These are phyloP conservation scores for Globisporangium okanoganense DNA, from an alignment of 352 stramenopile species.

Conservation along the genomic window DNA sequence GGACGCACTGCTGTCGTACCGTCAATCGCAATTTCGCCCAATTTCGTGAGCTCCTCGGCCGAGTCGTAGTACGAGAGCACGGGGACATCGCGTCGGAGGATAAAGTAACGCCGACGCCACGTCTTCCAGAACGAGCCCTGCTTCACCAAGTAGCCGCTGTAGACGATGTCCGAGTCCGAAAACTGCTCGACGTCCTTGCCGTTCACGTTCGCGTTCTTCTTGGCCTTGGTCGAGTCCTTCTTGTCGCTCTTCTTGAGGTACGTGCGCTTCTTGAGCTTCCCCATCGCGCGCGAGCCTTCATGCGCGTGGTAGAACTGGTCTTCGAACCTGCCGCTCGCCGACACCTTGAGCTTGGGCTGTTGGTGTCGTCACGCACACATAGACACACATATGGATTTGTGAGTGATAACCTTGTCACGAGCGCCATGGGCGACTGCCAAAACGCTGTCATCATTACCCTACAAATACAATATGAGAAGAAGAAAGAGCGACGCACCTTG, in stretches of 20 bases:
- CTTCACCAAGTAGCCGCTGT: conserved; percentile 76
- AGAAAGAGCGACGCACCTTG: conserved; percentile 7
- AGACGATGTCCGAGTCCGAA: conserved; percentile 81
- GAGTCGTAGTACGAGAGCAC: conserved; percentile 83
- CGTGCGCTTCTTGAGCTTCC: conserved; percentile 70
- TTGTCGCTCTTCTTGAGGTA: conserved; percentile 50
- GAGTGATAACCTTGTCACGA: neutral
- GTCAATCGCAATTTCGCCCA: conserved; percentile 77
- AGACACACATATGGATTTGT: neutral
- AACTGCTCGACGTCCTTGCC: conserved; percentile 83
- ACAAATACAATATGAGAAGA: neutral
- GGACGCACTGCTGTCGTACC: conserved; percentile 46
- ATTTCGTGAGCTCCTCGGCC: conserved; percentile 66
- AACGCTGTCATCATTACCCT: neutral
- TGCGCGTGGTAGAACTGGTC: conserved; percentile 87
- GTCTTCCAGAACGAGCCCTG: conserved; percentile 88
- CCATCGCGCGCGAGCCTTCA: conserved; percentile 75
- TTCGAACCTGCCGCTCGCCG: conserved; percentile 77
- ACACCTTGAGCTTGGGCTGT: conserved; percentile 72
- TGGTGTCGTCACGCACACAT: neutral
- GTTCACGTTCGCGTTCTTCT: conserved; percentile 68
- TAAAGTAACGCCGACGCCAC: conserved; percentile 81
- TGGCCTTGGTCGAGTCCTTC: conserved; percentile 22
- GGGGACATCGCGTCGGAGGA: conserved; percentile 67
- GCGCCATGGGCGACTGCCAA: neutral